phyloP scores from a whole-genome alignment of 164 flowering plant species.

The Akebia trifoliata region DNA sequence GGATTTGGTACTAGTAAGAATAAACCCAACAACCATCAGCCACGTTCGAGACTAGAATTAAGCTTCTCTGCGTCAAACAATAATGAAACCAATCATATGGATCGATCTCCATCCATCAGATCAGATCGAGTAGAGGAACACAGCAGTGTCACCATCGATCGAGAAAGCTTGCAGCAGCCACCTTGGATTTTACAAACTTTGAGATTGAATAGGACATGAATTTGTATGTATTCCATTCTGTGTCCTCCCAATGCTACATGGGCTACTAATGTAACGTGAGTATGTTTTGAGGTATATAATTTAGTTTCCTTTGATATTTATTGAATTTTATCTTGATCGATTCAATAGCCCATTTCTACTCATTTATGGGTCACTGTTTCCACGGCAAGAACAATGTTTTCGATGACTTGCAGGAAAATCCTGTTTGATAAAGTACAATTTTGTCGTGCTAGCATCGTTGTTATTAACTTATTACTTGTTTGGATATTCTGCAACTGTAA shows the following conservation, averaged over 20 bases:
- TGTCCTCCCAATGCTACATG: constrained; percentile 5
- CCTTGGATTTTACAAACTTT: constrained; percentile 55
- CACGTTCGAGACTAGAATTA: constrained; percentile 3
- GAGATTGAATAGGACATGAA: constrained; percentile 40
- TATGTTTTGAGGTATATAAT: constrained; percentile 8
- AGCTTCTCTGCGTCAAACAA: constrained; percentile 9
- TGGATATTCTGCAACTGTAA: too few relatives aligned
- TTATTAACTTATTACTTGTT: too few relatives aligned
- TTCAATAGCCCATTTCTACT: too few relatives aligned
- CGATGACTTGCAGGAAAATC: not conserved
- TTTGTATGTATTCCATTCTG: not conserved
- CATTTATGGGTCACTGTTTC: too few relatives aligned
- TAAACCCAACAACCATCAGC: constrained; percentile 12
- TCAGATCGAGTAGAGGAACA: constrained; percentile 31
- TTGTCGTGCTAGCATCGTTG: not conserved
- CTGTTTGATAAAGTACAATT: not conserved
- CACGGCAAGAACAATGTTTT: not conserved
- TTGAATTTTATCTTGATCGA: not conserved
- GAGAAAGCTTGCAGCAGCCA: constrained; percentile 38
- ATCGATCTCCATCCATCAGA: constrained; percentile 20
- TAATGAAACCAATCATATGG: constrained; percentile 17
- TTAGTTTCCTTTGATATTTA: constrained; percentile 2
- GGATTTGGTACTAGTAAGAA: constrained; percentile 35
- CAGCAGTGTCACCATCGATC: constrained; percentile 26
- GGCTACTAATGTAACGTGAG: constrained; percentile 4